These are phyloP conservation scores for Acanthamoeba castellanii DNA, from an alignment of 208 protist genomes.

Conservation along the genomic window DNA sequence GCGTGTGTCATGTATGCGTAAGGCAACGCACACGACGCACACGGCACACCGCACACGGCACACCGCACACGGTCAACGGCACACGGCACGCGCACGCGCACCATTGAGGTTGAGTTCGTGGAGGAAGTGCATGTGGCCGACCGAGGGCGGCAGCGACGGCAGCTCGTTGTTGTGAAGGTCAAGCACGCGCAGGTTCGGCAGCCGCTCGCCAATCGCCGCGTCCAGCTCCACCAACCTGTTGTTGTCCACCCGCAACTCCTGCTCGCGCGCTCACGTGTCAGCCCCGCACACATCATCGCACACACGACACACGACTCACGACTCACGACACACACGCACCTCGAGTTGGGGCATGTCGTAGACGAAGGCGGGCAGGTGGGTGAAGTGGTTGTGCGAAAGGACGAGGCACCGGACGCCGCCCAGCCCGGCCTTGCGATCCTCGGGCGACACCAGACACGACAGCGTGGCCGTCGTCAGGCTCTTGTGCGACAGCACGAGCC, in stretches of 20 bases:
- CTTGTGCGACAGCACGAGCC: conserved; percentile 39
- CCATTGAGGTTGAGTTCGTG: conserved; percentile 45
- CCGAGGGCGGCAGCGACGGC: not conserved
- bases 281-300: not conserved
- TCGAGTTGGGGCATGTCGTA: conserved; percentile 55
- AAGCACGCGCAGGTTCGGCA: conserved; percentile 40
- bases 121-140: not conserved
- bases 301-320: not conserved
- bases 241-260: conserved; percentile 61
- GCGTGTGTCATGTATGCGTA: not conserved
- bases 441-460: conserved; percentile 5
- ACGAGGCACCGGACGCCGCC: not conserved
- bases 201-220: not conserved
- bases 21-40: not conserved
- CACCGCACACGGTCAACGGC: not conserved
- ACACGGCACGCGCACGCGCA: not conserved
- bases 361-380: conserved; percentile 8
- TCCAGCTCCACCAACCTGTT: conserved; percentile 19
- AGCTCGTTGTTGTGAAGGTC: conserved; percentile 56
- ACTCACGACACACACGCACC: not conserved
- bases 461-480: conserved; percentile 30
- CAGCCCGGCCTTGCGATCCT: conserved; percentile 23
- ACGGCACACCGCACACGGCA: not conserved
- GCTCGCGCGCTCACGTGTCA: not conserved
- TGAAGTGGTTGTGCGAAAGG: conserved; percentile 17